phyloP scores from a whole-genome alignment of 2,329 filamentous ascomycete species.

The Coccinonectria pachysandricola region DNA sequence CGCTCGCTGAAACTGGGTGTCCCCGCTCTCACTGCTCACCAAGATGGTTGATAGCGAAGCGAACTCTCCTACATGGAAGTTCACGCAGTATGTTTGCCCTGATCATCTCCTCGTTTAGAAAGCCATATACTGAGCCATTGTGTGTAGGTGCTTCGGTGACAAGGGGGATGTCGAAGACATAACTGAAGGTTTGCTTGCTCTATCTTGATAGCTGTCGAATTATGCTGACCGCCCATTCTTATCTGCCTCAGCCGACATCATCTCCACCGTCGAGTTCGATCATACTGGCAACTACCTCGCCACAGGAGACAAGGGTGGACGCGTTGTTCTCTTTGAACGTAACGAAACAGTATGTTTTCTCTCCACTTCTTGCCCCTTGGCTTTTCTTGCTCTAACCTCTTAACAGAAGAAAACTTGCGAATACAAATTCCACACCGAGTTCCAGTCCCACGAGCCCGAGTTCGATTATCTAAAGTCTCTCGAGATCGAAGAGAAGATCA shows the following conservation, averaged over 20 bases:
- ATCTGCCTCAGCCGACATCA: slow-evolving; percentile 62
- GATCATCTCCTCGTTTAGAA: slow-evolving; percentile 1
- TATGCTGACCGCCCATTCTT: slow-evolving; percentile 12
- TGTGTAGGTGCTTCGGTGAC: slow-evolving; percentile 87
- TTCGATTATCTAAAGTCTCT: slow-evolving; percentile 99
- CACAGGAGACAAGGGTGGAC: slow-evolving; percentile 80
- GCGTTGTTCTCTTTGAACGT: slow-evolving; percentile 78
- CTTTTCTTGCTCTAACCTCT: slow-evolving; percentile 7
- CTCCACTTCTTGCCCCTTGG: slow-evolving; percentile 1
- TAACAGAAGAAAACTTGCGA: slow-evolving; percentile 97
- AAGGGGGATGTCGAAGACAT: slow-evolving; percentile 99
- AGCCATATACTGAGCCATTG: slow-evolving; percentile 13
- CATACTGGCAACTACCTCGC: slow-evolving; percentile 84
- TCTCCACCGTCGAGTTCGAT: slow-evolving; percentile 84
- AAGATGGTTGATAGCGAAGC: slow-evolving; percentile 96
- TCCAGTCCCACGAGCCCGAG: slow-evolving; percentile 98
- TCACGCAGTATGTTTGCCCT: slow-evolving; percentile 74
- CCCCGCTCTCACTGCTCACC: slow-evolving; percentile 26
- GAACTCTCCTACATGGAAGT: slow-evolving; percentile 97
- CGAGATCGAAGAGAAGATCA: slow-evolving; percentile 99
- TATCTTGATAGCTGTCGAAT: slow-evolving; percentile 6
- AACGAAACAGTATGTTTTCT: slow-evolving; percentile 74
- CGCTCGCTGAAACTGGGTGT: no score
- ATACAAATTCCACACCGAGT: slow-evolving; percentile 99
- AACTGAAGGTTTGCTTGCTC: slow-evolving; percentile 64